A percentile compares a stretch with the other conserved stretches of the same genome.
Conservation (phyloP, 1,139 yeast species). For the Hanseniaspora sp. region DNA sequence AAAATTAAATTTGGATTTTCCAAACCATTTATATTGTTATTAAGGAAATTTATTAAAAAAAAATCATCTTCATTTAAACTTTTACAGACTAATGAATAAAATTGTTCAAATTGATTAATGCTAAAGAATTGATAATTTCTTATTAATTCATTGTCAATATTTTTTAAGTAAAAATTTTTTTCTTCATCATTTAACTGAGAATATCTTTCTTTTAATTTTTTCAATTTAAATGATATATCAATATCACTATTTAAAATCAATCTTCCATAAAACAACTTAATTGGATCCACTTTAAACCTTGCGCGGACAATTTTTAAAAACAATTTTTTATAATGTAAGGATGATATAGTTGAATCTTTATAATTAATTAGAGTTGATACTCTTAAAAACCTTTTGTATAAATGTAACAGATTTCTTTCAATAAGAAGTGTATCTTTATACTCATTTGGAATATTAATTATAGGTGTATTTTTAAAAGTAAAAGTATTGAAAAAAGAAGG, state of each 20-base stretch:
- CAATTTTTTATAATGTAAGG: not conserved
- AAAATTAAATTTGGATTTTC: not conserved
- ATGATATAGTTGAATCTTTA: not conserved
- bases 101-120: not conserved
- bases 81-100: not conserved
- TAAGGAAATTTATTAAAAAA: not conserved
- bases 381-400: constrained; percentile 8
- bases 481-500: not conserved
- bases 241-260: not conserved
- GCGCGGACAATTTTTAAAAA: not conserved
- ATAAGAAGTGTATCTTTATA: not conserved
- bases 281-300: not conserved
- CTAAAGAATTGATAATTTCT: not conserved
- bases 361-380: not conserved
- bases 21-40: not conserved
- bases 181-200: not conserved
- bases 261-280: not conserved
- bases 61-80: not conserved
- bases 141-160: not conserved
- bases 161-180: not conserved
- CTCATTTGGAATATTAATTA: not conserved
- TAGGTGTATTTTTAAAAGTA: not conserved
- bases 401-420: not conserved
- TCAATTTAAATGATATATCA: constrained; percentile 2
- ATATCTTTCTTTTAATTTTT: not conserved